Base-by-base conservation (phyloP, 108 stramenopile genomes). In the Pseudonitzschia pungens region DNA sequence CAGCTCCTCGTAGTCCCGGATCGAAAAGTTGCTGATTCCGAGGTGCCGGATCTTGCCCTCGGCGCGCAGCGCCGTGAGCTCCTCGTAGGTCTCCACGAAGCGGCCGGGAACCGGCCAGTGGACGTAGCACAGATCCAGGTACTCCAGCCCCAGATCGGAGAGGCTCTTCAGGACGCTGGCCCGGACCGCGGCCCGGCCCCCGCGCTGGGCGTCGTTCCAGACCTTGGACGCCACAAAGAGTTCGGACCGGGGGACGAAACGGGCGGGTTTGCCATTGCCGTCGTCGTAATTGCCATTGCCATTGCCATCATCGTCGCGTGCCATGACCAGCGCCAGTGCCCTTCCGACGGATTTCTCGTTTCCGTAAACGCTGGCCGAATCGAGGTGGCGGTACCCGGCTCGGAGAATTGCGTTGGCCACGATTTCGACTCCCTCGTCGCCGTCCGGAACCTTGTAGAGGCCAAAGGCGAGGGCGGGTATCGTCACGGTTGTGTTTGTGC, bases 151-250 rank as follows among this genome's bases (percentile, higher is more conserved):
- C 24, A 97, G 69, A 68, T 93, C 90, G 29, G 71, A 22, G 68
- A 97, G 76, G 44, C 83, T 85, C 62, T 71, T 70, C 16, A 84
- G 77, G 15, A 89, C 78, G 40, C 93, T 95, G 20, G 59, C 31
- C 20, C 84, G 88, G 5, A 97, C 95, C 62, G 90, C 87, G 0
- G 63, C 44, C 24, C 93, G 86, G 24, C 91, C 90, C 42, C 77
- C 74, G 60, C 68, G 68, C 73, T 96, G 94, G 54, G 87, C 95
- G 44, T 94, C 96, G 70, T 97, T 97, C 97, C 97, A 97, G 0
- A 97, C 81, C 78, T 97, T 97, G 40, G 89, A 85, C 4, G 91
- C 89, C 44, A 97, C 80, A 77, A 93, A 97, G 33, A 97, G 72
- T 18, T 95, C 90, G 26, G 81, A 73, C 26, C 97, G 81, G 11